Conservation (phyloP, 2,329 filamentous ascomycete species). For the Purpureocillium lavendulum region DNA sequence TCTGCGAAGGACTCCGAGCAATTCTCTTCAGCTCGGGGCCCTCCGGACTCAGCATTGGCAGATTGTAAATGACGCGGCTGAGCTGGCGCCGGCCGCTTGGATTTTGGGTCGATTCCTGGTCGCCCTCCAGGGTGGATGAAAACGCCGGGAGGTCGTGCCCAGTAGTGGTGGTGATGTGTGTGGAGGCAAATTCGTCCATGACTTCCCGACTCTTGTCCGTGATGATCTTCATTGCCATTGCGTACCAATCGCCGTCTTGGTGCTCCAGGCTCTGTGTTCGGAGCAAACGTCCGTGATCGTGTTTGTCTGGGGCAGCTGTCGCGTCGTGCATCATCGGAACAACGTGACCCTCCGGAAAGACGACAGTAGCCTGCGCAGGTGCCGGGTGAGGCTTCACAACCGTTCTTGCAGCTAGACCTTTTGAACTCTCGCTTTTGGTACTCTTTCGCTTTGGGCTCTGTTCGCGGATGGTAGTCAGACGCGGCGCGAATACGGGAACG, state of each 20-base stretch:
- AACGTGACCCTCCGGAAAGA: too few relatives aligned
- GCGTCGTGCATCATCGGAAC: too few relatives aligned
- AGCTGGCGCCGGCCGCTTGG: neutral
- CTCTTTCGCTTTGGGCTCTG: too few relatives aligned
- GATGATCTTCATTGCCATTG: constrained; percentile 13
- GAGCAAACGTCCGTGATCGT: too few relatives aligned
- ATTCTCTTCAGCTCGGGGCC: constrained; percentile 9
- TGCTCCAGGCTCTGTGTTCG: neutral
- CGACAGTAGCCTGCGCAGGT: too few relatives aligned
- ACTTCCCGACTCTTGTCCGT: constrained; percentile 11
- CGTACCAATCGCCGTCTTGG: constrained; percentile 11
- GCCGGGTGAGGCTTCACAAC: too few relatives aligned
- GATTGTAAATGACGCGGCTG: constrained; percentile 13
- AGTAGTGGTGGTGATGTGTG: constrained; percentile 56
- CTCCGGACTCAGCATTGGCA: constrained; percentile 10
- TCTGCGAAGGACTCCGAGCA: constrained; percentile 15
- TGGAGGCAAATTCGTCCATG: constrained; percentile 37
- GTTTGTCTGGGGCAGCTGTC: too few relatives aligned
- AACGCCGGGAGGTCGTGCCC: constrained; percentile 30
- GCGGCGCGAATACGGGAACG: too few relatives aligned
- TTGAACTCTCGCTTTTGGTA: too few relatives aligned
- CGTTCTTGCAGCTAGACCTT: too few relatives aligned
- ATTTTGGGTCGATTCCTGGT: too few relatives aligned
- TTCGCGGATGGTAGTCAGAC: too few relatives aligned
- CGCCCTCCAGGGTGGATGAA: constrained; percentile 7